Conservation (phyloP, 495 filamentous ascomycete species). For the Lasiosphaeria ovina region DNA sequence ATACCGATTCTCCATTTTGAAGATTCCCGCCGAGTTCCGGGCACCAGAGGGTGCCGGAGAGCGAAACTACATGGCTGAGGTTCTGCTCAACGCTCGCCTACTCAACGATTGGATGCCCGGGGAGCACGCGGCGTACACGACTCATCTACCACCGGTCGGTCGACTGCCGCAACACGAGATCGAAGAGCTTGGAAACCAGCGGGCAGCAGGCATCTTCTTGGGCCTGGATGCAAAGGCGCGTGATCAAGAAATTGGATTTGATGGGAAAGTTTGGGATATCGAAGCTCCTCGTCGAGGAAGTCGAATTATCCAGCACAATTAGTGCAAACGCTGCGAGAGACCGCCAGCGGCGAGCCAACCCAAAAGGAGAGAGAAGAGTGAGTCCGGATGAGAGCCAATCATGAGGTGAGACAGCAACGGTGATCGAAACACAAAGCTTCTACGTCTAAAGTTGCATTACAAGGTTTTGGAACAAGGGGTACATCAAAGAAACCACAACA, state of each 20-base stretch:
- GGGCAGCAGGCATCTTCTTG: neutral
- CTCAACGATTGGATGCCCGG: neutral
- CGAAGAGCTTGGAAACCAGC: neutral
- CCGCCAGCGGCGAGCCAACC: too few relatives aligned
- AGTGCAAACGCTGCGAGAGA: too few relatives aligned
- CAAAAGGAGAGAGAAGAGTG: too few relatives aligned
- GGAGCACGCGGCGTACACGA: neutral
- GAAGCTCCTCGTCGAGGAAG: too few relatives aligned
- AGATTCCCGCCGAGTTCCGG: neutral
- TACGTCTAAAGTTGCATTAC: too few relatives aligned
- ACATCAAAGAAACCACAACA: too few relatives aligned
- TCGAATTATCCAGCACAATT: too few relatives aligned
- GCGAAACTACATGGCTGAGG: neutral
- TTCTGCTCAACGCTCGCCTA: neutral
- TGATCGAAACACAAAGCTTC: too few relatives aligned
- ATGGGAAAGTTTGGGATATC: neutral
- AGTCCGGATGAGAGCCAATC: too few relatives aligned
- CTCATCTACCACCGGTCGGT: neutral
- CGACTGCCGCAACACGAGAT: neutral
- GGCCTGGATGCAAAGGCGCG: neutral
- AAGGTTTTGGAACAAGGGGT: too few relatives aligned
- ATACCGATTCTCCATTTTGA: neutral
- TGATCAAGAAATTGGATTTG: neutral
- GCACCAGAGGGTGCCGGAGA: neutral
- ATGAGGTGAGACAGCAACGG: too few relatives aligned